These are phyloP conservation scores for Ogataea allantospora DNA, from an alignment of 805 yeast species.

Conservation along the genomic window DNA sequence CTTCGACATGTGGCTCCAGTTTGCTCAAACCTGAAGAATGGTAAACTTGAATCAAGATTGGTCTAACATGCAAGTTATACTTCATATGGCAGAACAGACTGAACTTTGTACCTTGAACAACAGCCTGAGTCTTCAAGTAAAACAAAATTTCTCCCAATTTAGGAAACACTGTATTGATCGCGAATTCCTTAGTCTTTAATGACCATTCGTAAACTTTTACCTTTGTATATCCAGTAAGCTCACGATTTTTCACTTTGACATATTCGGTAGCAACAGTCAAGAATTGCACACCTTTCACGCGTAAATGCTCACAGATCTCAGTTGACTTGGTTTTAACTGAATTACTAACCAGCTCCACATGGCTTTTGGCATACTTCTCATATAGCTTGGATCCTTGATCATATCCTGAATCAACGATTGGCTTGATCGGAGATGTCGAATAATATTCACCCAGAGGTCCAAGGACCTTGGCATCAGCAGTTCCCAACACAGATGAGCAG, in stretches of 20 bases:
- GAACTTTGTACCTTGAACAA: constrained; percentile 9
- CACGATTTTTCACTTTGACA: constrained; percentile 9
- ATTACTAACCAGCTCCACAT: constrained; percentile 20
- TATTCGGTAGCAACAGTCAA: constrained; percentile 1
- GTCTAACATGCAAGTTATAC: constrained; percentile 27
- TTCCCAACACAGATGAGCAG: constrained; percentile 13
- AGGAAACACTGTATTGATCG: constrained; percentile 20
- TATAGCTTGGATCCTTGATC: constrained; percentile 9
- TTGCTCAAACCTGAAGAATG: constrained; percentile 14
- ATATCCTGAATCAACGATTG: constrained; percentile 20
- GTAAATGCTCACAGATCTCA: neutral
- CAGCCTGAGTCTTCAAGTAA: constrained; percentile 6
- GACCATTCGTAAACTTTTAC: constrained; percentile 6
- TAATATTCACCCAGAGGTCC: constrained; percentile 18
- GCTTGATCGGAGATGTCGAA: constrained; percentile 24
- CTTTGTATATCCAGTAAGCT: constrained; percentile 1
- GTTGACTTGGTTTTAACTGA: constrained; percentile 5
- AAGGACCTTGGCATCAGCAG: constrained; percentile 13
- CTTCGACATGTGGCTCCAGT: constrained; percentile 22
- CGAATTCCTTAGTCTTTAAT: constrained; percentile 2
- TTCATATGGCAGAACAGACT: constrained; percentile 14
- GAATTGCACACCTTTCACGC: constrained; percentile 4
- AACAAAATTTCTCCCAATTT: neutral
- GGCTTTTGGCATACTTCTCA: constrained; percentile 14
- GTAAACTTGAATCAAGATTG: constrained; percentile 13